Evolutionary conservation across 2,329 filamentous ascomycete genomes (phyloP), one percentile per base, ranked within the genome.

Genomic region (Ophiosphaerella korrae): DNA sequence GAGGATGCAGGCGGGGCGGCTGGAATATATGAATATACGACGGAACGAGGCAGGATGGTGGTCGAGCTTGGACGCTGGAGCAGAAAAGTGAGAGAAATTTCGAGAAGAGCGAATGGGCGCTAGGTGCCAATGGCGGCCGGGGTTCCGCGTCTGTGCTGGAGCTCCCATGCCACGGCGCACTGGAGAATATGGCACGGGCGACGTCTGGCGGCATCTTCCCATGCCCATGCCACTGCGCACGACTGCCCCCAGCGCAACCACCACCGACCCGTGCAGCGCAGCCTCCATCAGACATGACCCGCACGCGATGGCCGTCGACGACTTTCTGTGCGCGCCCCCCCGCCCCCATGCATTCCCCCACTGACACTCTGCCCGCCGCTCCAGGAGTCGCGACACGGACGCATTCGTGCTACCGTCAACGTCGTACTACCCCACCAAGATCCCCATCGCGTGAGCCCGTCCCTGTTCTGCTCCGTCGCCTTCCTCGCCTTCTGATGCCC

Each of bases 351-450:
- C 26, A 29, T 29, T n/a, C n/a, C 7, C 3, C 7, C 26, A 9
- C 18, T 29, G 11, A 8, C 26, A 4, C 6, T 29, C 7, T 33
- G 33, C 16, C 18, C 31, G 23, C 43, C 7, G 33, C 42, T 31
- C 38, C 60, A 79, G 77, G 56, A 77, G 75, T 70, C 75, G 73
- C 56, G 77, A 80, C 46, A 76, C 75, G 47, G 71, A 78, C 52
- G 62, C 74, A 53, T 74, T 80, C 60, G 77, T 78, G 49, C 65
- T 74, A 53, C 68, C 75, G 41, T 68, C 73, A 38, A 77, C 77
- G 61, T 68, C 70, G 35, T 80, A 78, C 75, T 80, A 78, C 60
- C 75, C 76, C 14, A 68, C 77, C 53, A 74, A 73, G 58, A 80
- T 81, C 48, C 78, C 77, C 34, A 75, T 81, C 36, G 76, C 76